Conservation (phyloP, 768 basidiomycete genomes). For the Tulasnella sp. region DNA sequence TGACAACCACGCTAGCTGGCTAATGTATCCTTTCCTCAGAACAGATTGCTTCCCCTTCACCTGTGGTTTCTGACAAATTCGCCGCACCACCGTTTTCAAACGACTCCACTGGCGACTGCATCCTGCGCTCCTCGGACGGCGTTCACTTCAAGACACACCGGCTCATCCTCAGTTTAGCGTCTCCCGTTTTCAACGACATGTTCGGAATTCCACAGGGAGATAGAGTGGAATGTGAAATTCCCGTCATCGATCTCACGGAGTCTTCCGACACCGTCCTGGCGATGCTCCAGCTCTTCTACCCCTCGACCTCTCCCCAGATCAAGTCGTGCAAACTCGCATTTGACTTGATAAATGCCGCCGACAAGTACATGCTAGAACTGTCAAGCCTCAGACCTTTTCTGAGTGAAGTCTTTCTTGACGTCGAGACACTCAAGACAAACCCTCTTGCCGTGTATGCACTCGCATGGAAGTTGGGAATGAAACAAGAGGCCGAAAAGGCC, state of each 20-base stretch:
- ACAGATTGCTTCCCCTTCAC: neutral
- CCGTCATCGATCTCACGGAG: conserved; percentile 3
- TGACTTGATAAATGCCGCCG: neutral
- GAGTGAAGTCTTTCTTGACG: neutral
- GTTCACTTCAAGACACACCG: conserved; percentile 44
- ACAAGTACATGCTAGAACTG: neutral
- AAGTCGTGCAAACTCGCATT: neutral
- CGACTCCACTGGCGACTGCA: conserved; percentile 30
- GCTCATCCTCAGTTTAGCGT: conserved; percentile 41
- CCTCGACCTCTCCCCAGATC: neutral
- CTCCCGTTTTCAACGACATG: conserved; percentile 45
- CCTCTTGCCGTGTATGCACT: neutral
- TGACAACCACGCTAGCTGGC: too few relatives aligned
- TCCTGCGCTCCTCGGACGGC: conserved; percentile 43
- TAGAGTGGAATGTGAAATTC: neutral
- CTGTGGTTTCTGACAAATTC: neutral
- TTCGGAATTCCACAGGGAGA: conserved; percentile 24
- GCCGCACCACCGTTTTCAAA: neutral
- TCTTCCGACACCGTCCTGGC: neutral
- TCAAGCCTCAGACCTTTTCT: neutral
- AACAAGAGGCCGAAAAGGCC: neutral
- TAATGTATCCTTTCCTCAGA: neutral
- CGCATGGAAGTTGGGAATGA: neutral
- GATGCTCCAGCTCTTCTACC: conserved; percentile 6
- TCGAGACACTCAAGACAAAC: neutral